A percentile compares a stretch with the other conserved stretches of the same genome.
These are phyloP conservation scores for Saccharomycopsis capsularis DNA, from an alignment of 805 yeast species.

Conservation along the genomic window DNA sequence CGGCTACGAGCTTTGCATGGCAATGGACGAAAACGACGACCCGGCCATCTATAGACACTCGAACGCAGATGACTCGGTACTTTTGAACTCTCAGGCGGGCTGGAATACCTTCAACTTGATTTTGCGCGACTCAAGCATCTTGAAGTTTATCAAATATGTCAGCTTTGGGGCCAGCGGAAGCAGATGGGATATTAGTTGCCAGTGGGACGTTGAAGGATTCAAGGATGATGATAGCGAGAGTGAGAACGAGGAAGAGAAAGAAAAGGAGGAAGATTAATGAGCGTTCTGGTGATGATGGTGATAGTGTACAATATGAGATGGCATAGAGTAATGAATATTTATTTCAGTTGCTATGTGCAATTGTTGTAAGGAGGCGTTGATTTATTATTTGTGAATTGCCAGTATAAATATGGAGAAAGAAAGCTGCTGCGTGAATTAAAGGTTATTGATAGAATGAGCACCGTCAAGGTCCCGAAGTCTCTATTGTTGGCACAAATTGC, in stretches of 20 bases:
- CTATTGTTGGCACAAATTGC: too few species aligned
- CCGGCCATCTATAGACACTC: constrained; percentile 70
- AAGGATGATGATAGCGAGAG: constrained; percentile 9
- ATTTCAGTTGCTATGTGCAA: too few species aligned
- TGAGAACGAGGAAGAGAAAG: constrained; percentile 6
- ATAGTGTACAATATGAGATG: too few species aligned
- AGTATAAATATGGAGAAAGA: too few species aligned
- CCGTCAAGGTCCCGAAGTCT: too few species aligned
- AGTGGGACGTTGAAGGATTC: constrained; percentile 55
- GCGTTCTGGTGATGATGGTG: too few species aligned
- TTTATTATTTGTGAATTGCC: too few species aligned
- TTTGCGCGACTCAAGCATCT: constrained; percentile 76
- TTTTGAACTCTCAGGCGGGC: constrained; percentile 70
- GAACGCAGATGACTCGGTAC: constrained; percentile 65
- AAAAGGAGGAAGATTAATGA: too few species aligned
- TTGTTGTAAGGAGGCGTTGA: too few species aligned
- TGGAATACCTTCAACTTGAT: constrained; percentile 78
- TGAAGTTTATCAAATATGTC: constrained; percentile 88
- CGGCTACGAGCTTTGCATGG: constrained; percentile 90
- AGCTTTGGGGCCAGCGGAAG: constrained; percentile 83
- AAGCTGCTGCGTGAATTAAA: too few species aligned
- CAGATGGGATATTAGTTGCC: constrained; percentile 82
- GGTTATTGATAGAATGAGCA: too few species aligned
- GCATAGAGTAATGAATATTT: too few species aligned
- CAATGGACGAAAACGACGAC: constrained; percentile 41